A percentile compares a stretch with the other conserved stretches of the same genome.
Conservation (phyloP, 192 early-diverging fungal genomes). For the Geranomyces michiganensis region DNA sequence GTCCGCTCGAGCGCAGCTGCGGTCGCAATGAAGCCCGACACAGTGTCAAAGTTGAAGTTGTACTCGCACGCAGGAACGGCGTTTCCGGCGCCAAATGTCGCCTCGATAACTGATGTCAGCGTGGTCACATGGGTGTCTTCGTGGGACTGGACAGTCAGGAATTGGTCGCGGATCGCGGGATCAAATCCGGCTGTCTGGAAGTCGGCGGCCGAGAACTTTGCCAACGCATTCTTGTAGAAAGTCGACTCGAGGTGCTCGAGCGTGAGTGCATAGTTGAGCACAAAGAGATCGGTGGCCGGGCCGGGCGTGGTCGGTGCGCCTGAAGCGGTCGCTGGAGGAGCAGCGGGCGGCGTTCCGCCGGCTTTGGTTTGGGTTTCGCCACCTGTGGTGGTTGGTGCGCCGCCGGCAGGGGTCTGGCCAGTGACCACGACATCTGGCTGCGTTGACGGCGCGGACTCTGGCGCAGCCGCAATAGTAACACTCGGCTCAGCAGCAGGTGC, state of each 20-base stretch:
- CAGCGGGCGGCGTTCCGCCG: neutral
- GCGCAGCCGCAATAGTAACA: neutral
- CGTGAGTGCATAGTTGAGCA: constrained; percentile 51
- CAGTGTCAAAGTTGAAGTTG: constrained; percentile 47
- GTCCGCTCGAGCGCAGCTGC: constrained; percentile 53
- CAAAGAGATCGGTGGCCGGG: constrained; percentile 34
- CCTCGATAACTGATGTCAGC: constrained; percentile 32
- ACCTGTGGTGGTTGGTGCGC: neutral
- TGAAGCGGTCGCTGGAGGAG: neutral
- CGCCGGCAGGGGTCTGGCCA: neutral
- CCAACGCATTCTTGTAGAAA: constrained; percentile 42
- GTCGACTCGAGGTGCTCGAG: constrained; percentile 45
- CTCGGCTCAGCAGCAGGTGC: neutral
- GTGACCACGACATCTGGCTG: no score
- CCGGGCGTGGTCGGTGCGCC: neutral
- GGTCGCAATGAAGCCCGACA: constrained; percentile 45
- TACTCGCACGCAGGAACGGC: constrained; percentile 42
- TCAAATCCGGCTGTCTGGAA: constrained; percentile 41
- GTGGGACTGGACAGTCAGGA: constrained; percentile 35
- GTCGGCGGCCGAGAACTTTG: constrained; percentile 27
- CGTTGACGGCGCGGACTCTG: neutral
- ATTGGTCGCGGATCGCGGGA: constrained; percentile 29
- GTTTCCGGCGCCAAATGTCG: constrained; percentile 37
- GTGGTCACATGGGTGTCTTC: constrained; percentile 44
- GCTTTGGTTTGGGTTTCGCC: neutral